Base-by-base conservation (phyloP, 23 red algal species). In the Gracilariopsis chorda region DNA sequence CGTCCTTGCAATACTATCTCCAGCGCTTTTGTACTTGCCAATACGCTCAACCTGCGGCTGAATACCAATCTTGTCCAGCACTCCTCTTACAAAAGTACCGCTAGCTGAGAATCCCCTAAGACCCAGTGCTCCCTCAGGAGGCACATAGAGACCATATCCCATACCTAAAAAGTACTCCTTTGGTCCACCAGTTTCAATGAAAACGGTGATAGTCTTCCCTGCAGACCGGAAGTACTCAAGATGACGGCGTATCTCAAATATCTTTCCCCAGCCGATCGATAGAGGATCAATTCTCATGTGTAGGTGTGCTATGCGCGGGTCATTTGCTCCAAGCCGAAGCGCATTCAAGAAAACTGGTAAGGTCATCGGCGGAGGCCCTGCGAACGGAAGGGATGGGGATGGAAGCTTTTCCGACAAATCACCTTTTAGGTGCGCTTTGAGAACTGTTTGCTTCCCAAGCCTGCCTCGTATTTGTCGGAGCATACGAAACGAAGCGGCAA, bases 1-100 rank as follows among this genome's bases (percentile, higher is more conserved):
- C 9, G 42, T 78, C 82, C 96, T 65, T 51, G 82, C 85, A 43
- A 98, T 76, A 83, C 94, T 90, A 84, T 98, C 96, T 29, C 96
- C 96, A 33, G 96, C 93, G 58, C 86, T 95, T 76, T 98, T 98
- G 74, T 95, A 98, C 61, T 84, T 92, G 43, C 96, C 96, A 80
- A 95, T 91, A 0, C 96, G 77, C 78, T 98, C 77, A 41, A 98
- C 96, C 56, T 98, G 96, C 32, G 96, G 93, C 13, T 95, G 86
- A 13, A 98, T 72, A 17, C 96, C 96, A 42, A 95, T 84, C 90
- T 98, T 98, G 11, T 98, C 92, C 64, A 98, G 68, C 20, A 98
- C 87, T 24, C 92, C 96, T 43, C 92, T 77, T 37, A 98, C 78
- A 88, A 95, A 98, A 11, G 80, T 76, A 20, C 90, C 96, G 37